Evolutionary conservation across 2,329 filamentous ascomycete species (phyloP).

Genomic region (Apiospora arundinis): DNA sequence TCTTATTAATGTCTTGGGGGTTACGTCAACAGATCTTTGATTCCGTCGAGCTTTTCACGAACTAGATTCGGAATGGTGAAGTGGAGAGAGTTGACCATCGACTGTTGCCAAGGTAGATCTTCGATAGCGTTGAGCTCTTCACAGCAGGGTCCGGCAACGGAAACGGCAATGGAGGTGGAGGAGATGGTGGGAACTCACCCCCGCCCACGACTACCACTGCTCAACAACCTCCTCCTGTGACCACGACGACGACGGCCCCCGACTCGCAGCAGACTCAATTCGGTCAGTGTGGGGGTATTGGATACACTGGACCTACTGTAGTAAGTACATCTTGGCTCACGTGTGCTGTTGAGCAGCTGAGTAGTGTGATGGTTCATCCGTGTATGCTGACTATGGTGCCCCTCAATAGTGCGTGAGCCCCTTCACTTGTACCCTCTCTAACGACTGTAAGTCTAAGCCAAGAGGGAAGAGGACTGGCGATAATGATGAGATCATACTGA

Average conservation of each 20-base stretch:
- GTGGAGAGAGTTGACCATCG: neutral
- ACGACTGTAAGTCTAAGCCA: slow-evolving; percentile 21
- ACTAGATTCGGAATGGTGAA: neutral
- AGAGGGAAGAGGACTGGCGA: too few relatives aligned
- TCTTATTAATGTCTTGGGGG: neutral
- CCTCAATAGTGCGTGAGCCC: slow-evolving; percentile 20
- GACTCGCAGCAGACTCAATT: slow-evolving; percentile 11
- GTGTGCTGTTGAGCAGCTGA: neutral
- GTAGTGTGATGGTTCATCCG: neutral
- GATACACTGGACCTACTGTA: slow-evolving; percentile 17
- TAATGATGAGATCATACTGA: neutral
- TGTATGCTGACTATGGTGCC: neutral
- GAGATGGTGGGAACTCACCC: neutral
- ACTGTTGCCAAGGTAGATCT: neutral
- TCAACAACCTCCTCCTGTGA: neutral
- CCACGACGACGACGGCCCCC: slow-evolving; percentile 15
- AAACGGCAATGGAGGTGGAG: neutral
- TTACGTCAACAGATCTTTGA: slow-evolving; percentile 37
- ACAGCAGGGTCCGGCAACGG: neutral
- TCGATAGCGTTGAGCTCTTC: slow-evolving; percentile 16
- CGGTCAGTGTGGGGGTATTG: slow-evolving; percentile 22
- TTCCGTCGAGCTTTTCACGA: slow-evolving; percentile 42
- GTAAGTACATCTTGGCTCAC: neutral
- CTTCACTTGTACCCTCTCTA: slow-evolving; percentile 20
- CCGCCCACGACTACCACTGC: slow-evolving; percentile 11